phyloP scores from a whole-genome alignment of 306 rosid species.

The Corylus americana region DNA sequence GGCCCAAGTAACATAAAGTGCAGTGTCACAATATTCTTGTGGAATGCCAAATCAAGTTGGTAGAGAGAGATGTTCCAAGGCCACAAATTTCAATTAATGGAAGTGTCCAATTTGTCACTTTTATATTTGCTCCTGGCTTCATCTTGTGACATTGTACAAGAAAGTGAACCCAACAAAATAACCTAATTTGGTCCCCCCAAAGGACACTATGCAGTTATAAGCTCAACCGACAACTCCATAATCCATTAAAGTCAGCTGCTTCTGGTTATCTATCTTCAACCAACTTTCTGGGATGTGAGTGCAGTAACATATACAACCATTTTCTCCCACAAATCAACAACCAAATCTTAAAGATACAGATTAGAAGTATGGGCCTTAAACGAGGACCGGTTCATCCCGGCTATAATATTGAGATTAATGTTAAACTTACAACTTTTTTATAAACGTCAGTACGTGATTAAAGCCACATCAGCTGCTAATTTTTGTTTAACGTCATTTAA shows the following conservation, averaged over 20 bases:
- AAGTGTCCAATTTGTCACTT: not conserved
- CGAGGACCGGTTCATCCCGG: too few species aligned
- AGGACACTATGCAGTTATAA: not conserved
- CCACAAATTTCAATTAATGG: not conserved
- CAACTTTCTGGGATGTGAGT: not conserved
- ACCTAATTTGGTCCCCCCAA: not conserved
- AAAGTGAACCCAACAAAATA: not conserved
- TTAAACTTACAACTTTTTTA: too few species aligned
- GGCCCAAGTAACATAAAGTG: not conserved
- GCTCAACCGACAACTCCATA: not conserved
- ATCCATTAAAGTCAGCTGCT: not conserved
- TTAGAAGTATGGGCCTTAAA: too few species aligned
- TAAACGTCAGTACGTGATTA: too few species aligned
- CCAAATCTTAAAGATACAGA: too few species aligned
- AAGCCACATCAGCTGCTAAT: too few species aligned
- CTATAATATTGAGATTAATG: too few species aligned
- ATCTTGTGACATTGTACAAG: not conserved
- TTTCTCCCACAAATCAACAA: not conserved
- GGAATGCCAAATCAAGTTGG: not conserved
- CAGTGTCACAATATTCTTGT: not conserved
- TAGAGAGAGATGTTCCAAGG: not conserved
- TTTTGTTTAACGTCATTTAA: too few species aligned
- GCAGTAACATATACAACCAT: not conserved
- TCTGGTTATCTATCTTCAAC: conserved; percentile 1
- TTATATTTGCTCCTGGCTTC: not conserved